Base-by-base conservation (phyloP, 1,284 basidiomycete genomes). In the Omphalotus olearius region DNA sequence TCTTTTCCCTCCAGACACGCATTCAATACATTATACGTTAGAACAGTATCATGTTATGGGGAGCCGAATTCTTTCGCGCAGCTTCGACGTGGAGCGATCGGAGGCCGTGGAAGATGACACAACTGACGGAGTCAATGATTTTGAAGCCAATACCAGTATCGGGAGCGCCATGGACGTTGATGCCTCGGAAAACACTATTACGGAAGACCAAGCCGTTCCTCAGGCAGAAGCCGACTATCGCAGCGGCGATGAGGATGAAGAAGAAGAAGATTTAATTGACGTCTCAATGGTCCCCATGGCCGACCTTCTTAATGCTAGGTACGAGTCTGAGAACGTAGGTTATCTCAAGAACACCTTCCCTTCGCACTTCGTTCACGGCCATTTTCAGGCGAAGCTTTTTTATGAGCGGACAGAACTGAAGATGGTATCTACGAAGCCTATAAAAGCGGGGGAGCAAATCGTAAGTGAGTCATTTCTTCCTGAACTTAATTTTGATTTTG, bases 241-340 rank as follows among this genome's bases (percentile, higher is more conserved):
- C 16, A 61, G 67, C 4, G 63, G 63, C 9, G 67, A 68, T 1
- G 66, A 64, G 14, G 68, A 73, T n/a, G 80, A 83, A 10, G 83
- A 84, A 9, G 75, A 69, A 2, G 83, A 84, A 47, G 80, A 88
- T 51, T 71, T 83, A 1, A 74, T 79, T 1, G 83, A 91, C 57
- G 85, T 93, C 9, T 85, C 91, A 0, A 97, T 99, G 94, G 90
- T 98, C 1, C 96, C 96, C 0, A 87, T 99, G 76, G 97, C 96
- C 1, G 96, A 98, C 67, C 86, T 98, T 76, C 75, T 96, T 46
- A 97, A 96, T 60, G 94, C 94, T 5, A 81, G 84, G 51, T 92
- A 83, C 65, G 86, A 82, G n/a, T 80, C 79, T 28, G 89, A 93
- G 67, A 98, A 97, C 59, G 94, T 92, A 59, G 55, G 82, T 65